phyloP scores from a whole-genome alignment of 371 early-diverging fungal genomes.

The Lichtheimia corymbifera region DNA sequence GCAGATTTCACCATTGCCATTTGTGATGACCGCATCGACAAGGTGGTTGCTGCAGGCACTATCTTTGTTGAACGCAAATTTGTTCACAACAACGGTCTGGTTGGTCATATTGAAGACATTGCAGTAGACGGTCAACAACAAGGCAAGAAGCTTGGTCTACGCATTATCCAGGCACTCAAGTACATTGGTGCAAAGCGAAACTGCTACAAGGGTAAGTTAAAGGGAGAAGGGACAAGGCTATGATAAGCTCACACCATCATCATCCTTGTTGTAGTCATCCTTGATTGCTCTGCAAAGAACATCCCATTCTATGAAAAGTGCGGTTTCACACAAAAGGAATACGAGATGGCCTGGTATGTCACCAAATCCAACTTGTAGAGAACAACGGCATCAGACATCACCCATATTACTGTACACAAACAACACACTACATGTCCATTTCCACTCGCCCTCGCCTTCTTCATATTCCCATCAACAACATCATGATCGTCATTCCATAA shows the following conservation, averaged over 20 bases:
- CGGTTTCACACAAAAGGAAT: slow-evolving; percentile 50
- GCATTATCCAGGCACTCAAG: slow-evolving; percentile 75
- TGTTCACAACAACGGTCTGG: slow-evolving; percentile 81
- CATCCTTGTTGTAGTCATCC: slow-evolving; percentile 43
- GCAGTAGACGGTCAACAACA: slow-evolving; percentile 93
- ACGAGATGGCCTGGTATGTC: slow-evolving; percentile 57
- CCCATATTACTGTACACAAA: background rate
- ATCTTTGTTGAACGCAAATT: slow-evolving; percentile 97
- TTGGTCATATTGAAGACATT: slow-evolving; percentile 92
- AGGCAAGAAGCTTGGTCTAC: slow-evolving; percentile 84
- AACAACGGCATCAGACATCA: slow-evolving; percentile 1
- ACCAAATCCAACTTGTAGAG: slow-evolving; percentile 13
- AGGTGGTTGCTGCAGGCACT: slow-evolving; percentile 93
- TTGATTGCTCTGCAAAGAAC: slow-evolving; percentile 56
- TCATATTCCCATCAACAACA: background rate
- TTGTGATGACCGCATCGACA: slow-evolving; percentile 63
- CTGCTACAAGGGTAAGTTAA: slow-evolving; percentile 62
- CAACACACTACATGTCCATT: background rate
- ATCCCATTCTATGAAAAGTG: slow-evolving; percentile 59
- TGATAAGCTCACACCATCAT: background rate
- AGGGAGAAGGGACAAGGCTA: background rate
- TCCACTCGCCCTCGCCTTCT: background rate
- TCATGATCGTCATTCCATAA: no score
- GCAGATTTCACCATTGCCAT: slow-evolving; percentile 83
- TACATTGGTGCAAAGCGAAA: slow-evolving; percentile 63